These are phyloP conservation scores for Cucurbita moschata DNA, from an alignment of 306 rosid species.

Conservation along the genomic window DNA sequence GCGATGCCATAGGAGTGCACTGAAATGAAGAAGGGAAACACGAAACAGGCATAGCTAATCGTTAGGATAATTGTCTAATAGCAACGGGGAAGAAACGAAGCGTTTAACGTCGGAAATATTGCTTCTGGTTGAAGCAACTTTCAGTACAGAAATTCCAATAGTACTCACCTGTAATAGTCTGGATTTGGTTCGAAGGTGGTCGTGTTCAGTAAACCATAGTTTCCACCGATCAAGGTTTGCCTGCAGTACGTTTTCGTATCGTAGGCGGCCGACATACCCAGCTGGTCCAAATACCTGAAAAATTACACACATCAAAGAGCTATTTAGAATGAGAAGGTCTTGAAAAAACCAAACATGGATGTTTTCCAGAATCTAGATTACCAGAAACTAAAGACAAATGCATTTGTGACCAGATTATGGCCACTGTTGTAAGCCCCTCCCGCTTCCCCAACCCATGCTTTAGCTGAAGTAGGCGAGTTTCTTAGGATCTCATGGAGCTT, in stretches of 20 bases:
- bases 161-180: slow-evolving; percentile 47
- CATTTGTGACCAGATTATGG: slow-evolving; percentile 59
- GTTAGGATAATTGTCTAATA: background rate
- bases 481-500: slow-evolving; percentile 36
- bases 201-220: slow-evolving; percentile 71
- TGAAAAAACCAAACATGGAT: background rate
- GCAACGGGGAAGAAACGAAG: background rate
- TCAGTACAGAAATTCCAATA: background rate
- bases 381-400: slow-evolving; percentile 83
- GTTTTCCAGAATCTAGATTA: slow-evolving; percentile 6
- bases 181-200: slow-evolving; percentile 64
- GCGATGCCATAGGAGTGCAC: background rate
- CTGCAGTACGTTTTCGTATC: slow-evolving; percentile 85
- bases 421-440: slow-evolving; percentile 97
- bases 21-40: too few relatives aligned
- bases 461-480: slow-evolving; percentile 33
- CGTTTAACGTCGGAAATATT: background rate
- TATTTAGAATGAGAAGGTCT: background rate
- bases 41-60: too few relatives aligned
- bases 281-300: slow-evolving; percentile 85
- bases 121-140: background rate
- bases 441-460: slow-evolving; percentile 92
- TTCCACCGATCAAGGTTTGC: slow-evolving; percentile 80
- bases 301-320: background rate
- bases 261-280: slow-evolving; percentile 69